Conservation (phyloP, 805 yeast species). For the Sugiyamaella chiloensis region DNA sequence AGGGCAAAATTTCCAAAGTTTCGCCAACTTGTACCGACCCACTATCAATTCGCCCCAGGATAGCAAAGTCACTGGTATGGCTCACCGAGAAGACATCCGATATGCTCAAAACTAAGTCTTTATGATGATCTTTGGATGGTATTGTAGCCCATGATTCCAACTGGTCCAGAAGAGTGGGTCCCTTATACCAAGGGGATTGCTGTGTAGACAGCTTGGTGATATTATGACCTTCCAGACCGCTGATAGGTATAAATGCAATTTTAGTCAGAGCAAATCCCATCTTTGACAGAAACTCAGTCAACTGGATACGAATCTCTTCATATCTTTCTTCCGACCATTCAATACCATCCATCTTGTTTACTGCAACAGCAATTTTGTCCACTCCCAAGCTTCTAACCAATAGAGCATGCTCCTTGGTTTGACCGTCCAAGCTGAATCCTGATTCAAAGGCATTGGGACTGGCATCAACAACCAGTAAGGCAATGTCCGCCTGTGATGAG, state of each 20-base stretch:
- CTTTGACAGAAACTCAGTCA: conserved; percentile 48
- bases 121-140: conserved; percentile 29
- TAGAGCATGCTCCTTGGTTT: conserved; percentile 73
- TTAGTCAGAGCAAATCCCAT: conserved; percentile 46
- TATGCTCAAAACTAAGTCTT: conserved; percentile 55
- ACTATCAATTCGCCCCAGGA: conserved; percentile 63
- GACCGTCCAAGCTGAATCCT: conserved; percentile 65
- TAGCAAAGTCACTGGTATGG: conserved; percentile 47
- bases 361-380: conserved; percentile 54
- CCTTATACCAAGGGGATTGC: conserved; percentile 44
- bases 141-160: conserved; percentile 21
- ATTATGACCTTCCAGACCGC: conserved; percentile 67
- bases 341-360: conserved; percentile 68
- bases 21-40: conserved; percentile 75
- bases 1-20: conserved; percentile 55
- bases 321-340: conserved; percentile 55
- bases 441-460: conserved; percentile 65
- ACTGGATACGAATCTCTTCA: conserved; percentile 46
- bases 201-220: conserved; percentile 44
- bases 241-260: conserved; percentile 59
- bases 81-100: conserved; percentile 57
- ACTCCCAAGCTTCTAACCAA: conserved; percentile 67
- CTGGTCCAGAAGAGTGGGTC: conserved; percentile 35
- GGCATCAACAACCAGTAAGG: conserved; percentile 68
- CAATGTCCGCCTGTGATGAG: conserved; percentile 73